A percentile compares a stretch with the other conserved stretches of the same genome.
Conservation (phyloP, 2,329 filamentous ascomycete species). For the Furcasterigmium furcatum region DNA sequence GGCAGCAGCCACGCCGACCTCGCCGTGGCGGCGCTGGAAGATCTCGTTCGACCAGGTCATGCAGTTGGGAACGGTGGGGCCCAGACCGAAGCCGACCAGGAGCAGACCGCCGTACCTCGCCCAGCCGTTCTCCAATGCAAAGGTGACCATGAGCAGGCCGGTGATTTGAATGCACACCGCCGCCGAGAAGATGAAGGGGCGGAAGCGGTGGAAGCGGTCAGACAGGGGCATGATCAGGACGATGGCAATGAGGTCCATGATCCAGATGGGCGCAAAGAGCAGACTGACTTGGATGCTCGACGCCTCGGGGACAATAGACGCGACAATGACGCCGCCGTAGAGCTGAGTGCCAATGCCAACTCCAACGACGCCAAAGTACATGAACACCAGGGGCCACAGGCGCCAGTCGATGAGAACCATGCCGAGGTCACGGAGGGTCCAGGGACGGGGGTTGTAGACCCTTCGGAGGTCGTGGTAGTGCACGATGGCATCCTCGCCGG, state of each 20-base stretch:
- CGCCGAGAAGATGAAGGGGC: constrained; percentile 76
- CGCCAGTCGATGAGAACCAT: constrained; percentile 80
- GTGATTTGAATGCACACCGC: constrained; percentile 77
- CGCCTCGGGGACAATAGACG: constrained; percentile 69
- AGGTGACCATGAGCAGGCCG: constrained; percentile 76
- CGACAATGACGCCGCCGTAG: constrained; percentile 85
- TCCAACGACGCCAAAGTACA: constrained; percentile 95
- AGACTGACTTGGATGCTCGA: constrained; percentile 74
- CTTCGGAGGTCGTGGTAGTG: constrained; percentile 81
- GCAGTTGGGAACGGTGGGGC: constrained; percentile 86
- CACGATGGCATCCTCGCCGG: constrained; percentile 71
- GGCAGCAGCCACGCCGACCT: constrained; percentile 85
- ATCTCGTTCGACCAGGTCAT: constrained; percentile 94
- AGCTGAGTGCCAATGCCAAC: constrained; percentile 88
- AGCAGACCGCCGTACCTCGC: constrained; percentile 84
- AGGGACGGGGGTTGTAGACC: constrained; percentile 73
- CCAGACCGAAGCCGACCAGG: constrained; percentile 85
- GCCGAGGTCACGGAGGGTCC: constrained; percentile 68
- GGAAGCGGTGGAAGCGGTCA: constrained; percentile 79
- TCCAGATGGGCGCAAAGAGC: constrained; percentile 88
- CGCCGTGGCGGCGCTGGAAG: constrained; percentile 84
- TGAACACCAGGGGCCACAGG: constrained; percentile 79
- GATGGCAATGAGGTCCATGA: constrained; percentile 88
- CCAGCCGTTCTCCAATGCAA: constrained; percentile 70
- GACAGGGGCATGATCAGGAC: constrained; percentile 81